Evolutionary conservation across 768 basidiomycete species (phyloP), one percentile per base, ranked within the genome.

Genomic region (Crassisporium funariophilum): DNA sequence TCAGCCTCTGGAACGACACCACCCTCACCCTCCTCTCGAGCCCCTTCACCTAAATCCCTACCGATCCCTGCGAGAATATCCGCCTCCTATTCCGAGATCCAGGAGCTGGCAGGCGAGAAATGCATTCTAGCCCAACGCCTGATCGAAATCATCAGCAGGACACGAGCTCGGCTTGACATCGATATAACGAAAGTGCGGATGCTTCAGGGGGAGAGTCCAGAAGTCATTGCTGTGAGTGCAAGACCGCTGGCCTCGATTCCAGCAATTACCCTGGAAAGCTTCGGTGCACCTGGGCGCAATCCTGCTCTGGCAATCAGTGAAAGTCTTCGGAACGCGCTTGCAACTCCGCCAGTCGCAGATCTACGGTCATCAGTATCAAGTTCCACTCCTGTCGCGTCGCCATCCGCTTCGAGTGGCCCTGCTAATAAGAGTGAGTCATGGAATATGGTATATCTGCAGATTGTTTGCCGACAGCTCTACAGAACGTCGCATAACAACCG

Each of bases 101-200:
- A 75, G 25, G 62, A 64, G 19, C 63, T 80, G 4, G 70, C 73
- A 7, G 40, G 59, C 3, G 76, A 82, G 57, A 82, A 82, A 59
- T 67, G 72, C 37, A 52, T 50, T 8, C 70, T 79, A 10, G 73
- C 78, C 0, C 69, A 79, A 50, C 69, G 72, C 11, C 64, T 82
- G 19, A 71, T 79, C 22, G 75, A 78, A 25, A 69, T 80, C 27
- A 65, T 82, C 23, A 67, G 64, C 2, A 66, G 73, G 25, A 76
- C 79, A 20, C 72, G 73, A 35, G 66, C 73, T 11, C 68, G 75
- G 34, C 72, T 83, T 10, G 79, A 80, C 50, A 61, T 68, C 2
- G 81, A 83, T 54, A 65, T 83, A 16, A 59, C 61, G 39, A 72
- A 71, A 54, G 76, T 78, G 21, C 61, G 73, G 35, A 65, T 71